Percentiles rank a stretch among this genome's conserved stretches.
These are phyloP conservation scores for Fusarium sp. DNA, from an alignment of 2,329 filamentous ascomycete genomes.

Conservation along the genomic window DNA sequence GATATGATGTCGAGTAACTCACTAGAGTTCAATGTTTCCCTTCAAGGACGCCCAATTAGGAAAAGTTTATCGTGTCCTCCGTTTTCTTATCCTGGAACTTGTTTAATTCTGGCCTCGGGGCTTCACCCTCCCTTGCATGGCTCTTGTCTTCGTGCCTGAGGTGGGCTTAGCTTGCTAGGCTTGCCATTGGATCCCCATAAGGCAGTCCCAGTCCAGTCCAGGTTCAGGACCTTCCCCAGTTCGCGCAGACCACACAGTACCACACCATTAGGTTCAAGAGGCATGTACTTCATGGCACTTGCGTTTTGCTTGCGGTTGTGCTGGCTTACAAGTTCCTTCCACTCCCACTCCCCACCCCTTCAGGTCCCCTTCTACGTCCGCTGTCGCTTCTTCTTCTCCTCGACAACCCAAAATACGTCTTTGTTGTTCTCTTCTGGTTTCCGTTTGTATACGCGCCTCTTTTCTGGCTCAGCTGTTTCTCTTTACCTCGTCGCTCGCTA, in stretches of 20 bases:
- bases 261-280: slow-evolving; percentile 3
- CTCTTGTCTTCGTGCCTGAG: slow-evolving; percentile 22
- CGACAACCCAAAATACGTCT: slow-evolving; percentile 1
- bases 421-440: slow-evolving; percentile 14
- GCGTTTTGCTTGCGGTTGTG: slow-evolving; percentile 6
- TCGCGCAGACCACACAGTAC: slow-evolving; percentile 18
- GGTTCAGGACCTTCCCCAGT: slow-evolving; percentile 23
- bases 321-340: slow-evolving; percentile 36
- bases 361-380: slow-evolving; percentile 8
- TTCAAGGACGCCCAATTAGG: slow-evolving; percentile 14
- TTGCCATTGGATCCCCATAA: slow-evolving; percentile 12
- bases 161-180: slow-evolving; percentile 14
- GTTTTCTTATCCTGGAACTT: slow-evolving; percentile 13
- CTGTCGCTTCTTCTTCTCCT: slow-evolving; percentile 6
- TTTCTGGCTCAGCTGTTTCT: slow-evolving; percentile 12
- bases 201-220: not conserved
- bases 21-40: slow-evolving; percentile 14
- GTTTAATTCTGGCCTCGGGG: not conserved
- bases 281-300: slow-evolving; percentile 19
- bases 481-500: slow-evolving; percentile 17
- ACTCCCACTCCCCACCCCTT: slow-evolving; percentile 25
- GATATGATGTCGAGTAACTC: slow-evolving; percentile 1
- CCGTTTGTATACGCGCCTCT: slow-evolving; percentile 18
- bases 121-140: slow-evolving; percentile 26
- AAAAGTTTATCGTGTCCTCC: slow-evolving; percentile 18